These are phyloP conservation scores for Candida hungchunana DNA, from an alignment of 805 yeast species.

Conservation along the genomic window DNA sequence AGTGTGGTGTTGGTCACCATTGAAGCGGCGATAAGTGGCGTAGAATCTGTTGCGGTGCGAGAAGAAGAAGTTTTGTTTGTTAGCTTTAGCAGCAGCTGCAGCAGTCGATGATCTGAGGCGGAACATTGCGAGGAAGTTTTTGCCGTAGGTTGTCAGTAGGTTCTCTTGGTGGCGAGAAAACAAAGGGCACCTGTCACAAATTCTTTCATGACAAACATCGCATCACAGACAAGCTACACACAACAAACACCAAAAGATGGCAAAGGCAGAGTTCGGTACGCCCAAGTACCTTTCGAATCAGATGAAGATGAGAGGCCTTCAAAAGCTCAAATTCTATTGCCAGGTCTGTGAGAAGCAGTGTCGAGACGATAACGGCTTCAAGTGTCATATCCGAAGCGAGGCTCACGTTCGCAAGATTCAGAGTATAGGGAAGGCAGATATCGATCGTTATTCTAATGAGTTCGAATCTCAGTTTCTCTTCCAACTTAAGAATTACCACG, in stretches of 20 bases:
- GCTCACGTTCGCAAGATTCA: slow-evolving; percentile 62
- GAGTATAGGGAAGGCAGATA: slow-evolving; percentile 41
- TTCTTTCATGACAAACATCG: too few species aligned
- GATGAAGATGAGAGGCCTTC: slow-evolving; percentile 80
- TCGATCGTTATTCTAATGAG: slow-evolving; percentile 54
- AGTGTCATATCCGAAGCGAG: slow-evolving; percentile 82
- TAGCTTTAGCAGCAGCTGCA: too few species aligned
- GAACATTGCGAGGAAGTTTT: too few species aligned
- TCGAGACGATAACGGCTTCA: slow-evolving; percentile 93
- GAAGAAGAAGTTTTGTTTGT: slow-evolving; percentile 7
- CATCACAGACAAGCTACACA: too few species aligned
- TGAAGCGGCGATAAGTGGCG: slow-evolving; percentile 38
- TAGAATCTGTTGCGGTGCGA: slow-evolving; percentile 19
- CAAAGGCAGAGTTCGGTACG: slow-evolving; percentile 56
- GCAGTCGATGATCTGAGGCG: too few species aligned
- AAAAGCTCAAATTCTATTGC: slow-evolving; percentile 82
- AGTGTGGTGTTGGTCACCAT: slow-evolving; percentile 22
- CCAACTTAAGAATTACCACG: slow-evolving; percentile 64
- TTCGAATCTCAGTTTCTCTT: slow-evolving; percentile 64
- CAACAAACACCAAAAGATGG: slow-evolving; percentile 34
- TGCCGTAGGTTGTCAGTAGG: too few species aligned
- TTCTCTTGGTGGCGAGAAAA: neutral
- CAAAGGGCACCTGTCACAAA: too few species aligned
- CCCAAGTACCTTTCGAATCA: slow-evolving; percentile 72
- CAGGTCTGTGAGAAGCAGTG: slow-evolving; percentile 92